Percentiles rank a stretch among this genome's conserved stretches.
phyloP scores from a whole-genome alignment of 805 yeast species.

The Clavispora asparagi region DNA sequence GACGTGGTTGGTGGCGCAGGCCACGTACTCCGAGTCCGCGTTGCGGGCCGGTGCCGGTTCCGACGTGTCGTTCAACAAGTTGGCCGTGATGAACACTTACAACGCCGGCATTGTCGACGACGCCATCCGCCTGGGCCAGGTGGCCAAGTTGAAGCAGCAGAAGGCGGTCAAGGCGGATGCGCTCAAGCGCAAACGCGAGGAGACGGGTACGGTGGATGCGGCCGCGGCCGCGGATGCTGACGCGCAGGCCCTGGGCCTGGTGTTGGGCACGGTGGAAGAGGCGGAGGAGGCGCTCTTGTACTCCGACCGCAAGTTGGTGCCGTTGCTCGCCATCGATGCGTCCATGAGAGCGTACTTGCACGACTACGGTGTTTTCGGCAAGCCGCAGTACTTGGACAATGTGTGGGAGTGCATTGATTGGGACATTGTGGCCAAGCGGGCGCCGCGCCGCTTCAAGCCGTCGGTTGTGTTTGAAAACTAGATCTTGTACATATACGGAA shows the following conservation, averaged over 20 bases:
- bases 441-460: slow-evolving; percentile 27
- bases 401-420: slow-evolving; percentile 43
- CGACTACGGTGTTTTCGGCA: slow-evolving; percentile 69
- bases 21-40: slow-evolving; percentile 24
- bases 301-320: slow-evolving; percentile 41
- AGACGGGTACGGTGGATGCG: slow-evolving; percentile 15
- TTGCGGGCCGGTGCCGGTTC: slow-evolving; percentile 21
- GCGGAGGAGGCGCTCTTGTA: slow-evolving; percentile 33
- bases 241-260: slow-evolving; percentile 8
- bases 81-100: slow-evolving; percentile 77
- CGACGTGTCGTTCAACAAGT: slow-evolving; percentile 30
- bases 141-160: slow-evolving; percentile 37
- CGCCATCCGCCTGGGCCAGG: slow-evolving; percentile 50
- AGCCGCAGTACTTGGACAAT: slow-evolving; percentile 40
- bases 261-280: slow-evolving; percentile 37
- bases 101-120: slow-evolving; percentile 81
- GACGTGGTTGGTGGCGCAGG: slow-evolving; percentile 80
- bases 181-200: slow-evolving; percentile 20
- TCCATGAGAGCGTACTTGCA: slow-evolving; percentile 64
- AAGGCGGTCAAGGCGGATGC: slow-evolving; percentile 26
- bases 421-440: slow-evolving; percentile 34
- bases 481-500: slow-evolving; percentile 6
- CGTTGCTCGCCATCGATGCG: slow-evolving; percentile 66
- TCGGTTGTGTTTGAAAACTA: slow-evolving; percentile 12
- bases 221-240: slow-evolving; percentile 2